phyloP scores from a whole-genome alignment of 208 protist genomes.

The Leishmania gerbilli region DNA sequence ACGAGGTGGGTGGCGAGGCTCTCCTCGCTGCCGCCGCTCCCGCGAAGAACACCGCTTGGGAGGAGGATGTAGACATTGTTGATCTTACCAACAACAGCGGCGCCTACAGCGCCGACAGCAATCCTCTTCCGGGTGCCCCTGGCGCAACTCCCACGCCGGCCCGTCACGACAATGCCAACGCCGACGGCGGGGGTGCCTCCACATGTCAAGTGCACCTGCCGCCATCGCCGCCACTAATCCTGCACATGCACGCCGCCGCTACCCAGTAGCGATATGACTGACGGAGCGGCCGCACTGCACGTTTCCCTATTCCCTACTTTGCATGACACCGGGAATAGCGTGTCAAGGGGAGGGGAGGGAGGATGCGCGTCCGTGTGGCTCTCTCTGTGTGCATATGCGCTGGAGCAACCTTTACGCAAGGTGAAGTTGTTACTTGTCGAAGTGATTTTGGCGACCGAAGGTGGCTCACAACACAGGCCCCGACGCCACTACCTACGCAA shows the following conservation, averaged over 20 bases:
- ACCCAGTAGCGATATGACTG: not conserved
- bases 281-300: not conserved
- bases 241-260: slow-evolving; percentile 36
- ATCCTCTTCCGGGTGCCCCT: slow-evolving; percentile 17
- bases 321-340: not conserved
- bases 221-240: slow-evolving; percentile 62
- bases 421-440: not conserved
- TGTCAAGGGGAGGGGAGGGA: not conserved
- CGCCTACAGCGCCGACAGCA: slow-evolving; percentile 10
- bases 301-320: not conserved
- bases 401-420: not conserved
- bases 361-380: not conserved
- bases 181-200: slow-evolving; percentile 13
- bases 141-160: slow-evolving; percentile 50
- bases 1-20: not conserved
- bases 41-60: slow-evolving; percentile 16
- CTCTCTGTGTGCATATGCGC: not conserved
- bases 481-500: not conserved
- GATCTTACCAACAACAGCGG: not conserved
- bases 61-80: slow-evolving; percentile 15
- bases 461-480: not conserved
- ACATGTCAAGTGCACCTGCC: slow-evolving; percentile 45
- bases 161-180: slow-evolving; percentile 20
- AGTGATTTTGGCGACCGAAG: not conserved
- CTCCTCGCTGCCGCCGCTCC: not conserved